These are phyloP conservation scores for Crepidotus variabilis DNA, from an alignment of 768 basidiomycete species.

Conservation along the genomic window DNA sequence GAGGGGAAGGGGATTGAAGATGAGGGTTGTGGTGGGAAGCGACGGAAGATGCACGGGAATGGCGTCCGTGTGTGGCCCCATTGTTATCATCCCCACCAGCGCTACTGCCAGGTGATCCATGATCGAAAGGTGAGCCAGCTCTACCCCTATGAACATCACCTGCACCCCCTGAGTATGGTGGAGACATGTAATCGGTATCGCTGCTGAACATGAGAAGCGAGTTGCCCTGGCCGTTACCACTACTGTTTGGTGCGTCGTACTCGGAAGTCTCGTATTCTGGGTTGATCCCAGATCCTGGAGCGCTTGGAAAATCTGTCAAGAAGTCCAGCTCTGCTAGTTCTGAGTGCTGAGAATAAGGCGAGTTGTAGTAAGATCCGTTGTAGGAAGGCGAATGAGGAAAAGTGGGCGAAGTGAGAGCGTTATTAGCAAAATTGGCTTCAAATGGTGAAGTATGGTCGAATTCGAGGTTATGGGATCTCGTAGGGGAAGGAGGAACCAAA, in stretches of 20 bases:
- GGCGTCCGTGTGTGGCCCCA: slow-evolving; percentile 25
- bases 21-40: slow-evolving; percentile 49
- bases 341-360: slow-evolving; percentile 64
- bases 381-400: slow-evolving; percentile 20
- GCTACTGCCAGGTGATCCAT: slow-evolving; percentile 62
- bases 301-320: slow-evolving; percentile 41
- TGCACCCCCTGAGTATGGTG: slow-evolving; percentile 16
- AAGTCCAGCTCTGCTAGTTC: slow-evolving; percentile 56
- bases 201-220: slow-evolving; percentile 54
- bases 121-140: slow-evolving; percentile 46
- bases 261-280: slow-evolving; percentile 70
- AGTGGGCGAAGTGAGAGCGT: slow-evolving; percentile 15
- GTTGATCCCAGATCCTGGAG: slow-evolving; percentile 19
- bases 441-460: slow-evolving; percentile 18
- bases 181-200: slow-evolving; percentile 44
- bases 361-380: slow-evolving; percentile 59
- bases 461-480: slow-evolving; percentile 12
- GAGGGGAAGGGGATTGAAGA: slow-evolving; percentile 6
- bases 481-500: slow-evolving; percentile 24
- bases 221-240: slow-evolving; percentile 20
- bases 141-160: slow-evolving; percentile 17
- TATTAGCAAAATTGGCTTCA: slow-evolving; percentile 11
- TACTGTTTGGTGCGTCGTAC: slow-evolving; percentile 53
- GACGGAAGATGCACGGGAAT: slow-evolving; percentile 64
- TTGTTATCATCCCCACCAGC: slow-evolving; percentile 42